Base-by-base conservation (phyloP, 306 rosid species). In the Glycyrrhiza uralensis region DNA sequence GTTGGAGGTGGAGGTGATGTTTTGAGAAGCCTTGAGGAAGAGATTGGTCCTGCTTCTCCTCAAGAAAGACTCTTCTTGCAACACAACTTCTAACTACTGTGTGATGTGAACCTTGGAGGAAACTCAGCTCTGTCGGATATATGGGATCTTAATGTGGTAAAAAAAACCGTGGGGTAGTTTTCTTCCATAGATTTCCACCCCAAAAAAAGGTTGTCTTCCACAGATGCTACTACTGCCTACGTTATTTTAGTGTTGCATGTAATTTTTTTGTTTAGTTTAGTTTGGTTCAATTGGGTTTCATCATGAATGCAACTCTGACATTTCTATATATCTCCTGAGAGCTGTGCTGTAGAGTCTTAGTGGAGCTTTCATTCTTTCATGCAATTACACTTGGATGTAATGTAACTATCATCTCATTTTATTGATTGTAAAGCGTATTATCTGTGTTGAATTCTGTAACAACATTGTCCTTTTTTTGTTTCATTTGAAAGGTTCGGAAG, bases 31-130 rank as follows among this genome's bases (percentile, higher is more conserved):
- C 87, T 93, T 80, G 96, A 91, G 73, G 98, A 94, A 84, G 98
- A 94, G 84, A 94, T 89, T 82, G 92, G 92, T 17, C 97, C 97
- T 13, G 98, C 98, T 80, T 94, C 98, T 51, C 98, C 98, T 30
- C 82, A 79, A 55, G 87, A 94, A 72, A 89, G 87, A 74, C 49
- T 91, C 80, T 94, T 87, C 87, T 89, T 94, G 86, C 87, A 87
- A 82, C 96, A 94, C 77, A 91, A 94, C 74, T 94, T 94, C 80
- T 57, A 49, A 68, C 8, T 71, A 45, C 15, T 51, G n/a, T n/a
- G 71, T 88, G 76, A 66, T n/a, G 91, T 81, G 75, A 79, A 56
- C 10, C 29, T 54, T 59, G 17, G 8, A 56, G 56, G 14, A 51
- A 51, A 6, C n/a, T 7, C 10, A 7, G 29, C 10, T 50, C 11